A percentile compares a stretch with the other conserved stretches of the same genome.
These are phyloP conservation scores for Blastobotrys ciferrii DNA, from an alignment of 1,139 yeast genomes.

Conservation along the genomic window DNA sequence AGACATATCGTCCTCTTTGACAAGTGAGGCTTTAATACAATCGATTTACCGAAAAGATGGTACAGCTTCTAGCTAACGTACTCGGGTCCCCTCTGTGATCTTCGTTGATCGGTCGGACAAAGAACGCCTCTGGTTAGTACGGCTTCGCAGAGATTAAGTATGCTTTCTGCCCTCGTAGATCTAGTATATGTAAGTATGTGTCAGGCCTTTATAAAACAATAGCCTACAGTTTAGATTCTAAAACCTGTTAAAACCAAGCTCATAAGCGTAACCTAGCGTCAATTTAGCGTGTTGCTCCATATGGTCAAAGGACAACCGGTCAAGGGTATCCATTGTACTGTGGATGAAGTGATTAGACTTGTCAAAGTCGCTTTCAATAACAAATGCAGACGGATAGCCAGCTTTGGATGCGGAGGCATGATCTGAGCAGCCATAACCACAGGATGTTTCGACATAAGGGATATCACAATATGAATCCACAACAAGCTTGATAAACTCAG, in stretches of 20 bases:
- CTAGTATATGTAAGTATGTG: no score
- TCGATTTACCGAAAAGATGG: no score
- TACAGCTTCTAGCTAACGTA: no score
- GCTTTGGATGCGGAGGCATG: constrained; percentile 81
- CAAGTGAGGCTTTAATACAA: no score
- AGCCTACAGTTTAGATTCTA: constrained; percentile 3
- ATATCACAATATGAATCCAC: constrained; percentile 62
- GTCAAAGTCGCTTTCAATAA: constrained; percentile 71
- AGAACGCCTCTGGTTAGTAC: no score
- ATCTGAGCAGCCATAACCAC: constrained; percentile 94
- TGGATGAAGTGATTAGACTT: constrained; percentile 70
- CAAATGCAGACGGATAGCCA: constrained; percentile 82
- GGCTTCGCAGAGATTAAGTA: no score
- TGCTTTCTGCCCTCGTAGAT: no score
- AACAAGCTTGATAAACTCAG: constrained; percentile 59
- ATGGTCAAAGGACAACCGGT: constrained; percentile 71
- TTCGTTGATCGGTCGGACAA: no score
- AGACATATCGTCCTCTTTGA: no score
- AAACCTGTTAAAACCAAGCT: constrained; percentile 49
- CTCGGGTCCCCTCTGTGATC: no score
- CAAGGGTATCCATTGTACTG: constrained; percentile 75
- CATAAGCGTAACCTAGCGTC: constrained; percentile 67
- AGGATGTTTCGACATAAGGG: constrained; percentile 67
- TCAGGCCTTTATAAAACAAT: no score
- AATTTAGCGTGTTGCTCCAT: constrained; percentile 76